These are phyloP conservation scores for Chlamydomonas asymmetrica DNA, from an alignment of 139 green algal genomes.

Conservation along the genomic window DNA sequence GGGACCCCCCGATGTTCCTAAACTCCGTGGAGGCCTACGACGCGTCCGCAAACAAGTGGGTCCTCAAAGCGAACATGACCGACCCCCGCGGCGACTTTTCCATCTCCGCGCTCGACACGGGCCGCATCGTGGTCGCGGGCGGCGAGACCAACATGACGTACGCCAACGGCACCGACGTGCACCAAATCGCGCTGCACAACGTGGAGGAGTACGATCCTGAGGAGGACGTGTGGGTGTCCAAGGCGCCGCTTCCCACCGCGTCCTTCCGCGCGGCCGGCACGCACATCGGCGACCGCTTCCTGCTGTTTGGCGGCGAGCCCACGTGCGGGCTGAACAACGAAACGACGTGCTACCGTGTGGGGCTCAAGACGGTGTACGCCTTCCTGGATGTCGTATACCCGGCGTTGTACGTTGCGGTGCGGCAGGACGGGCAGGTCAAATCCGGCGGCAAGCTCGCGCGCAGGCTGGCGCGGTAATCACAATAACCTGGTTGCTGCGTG, in stretches of 20 bases:
- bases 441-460: too few species aligned
- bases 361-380: slow-evolving; percentile 19
- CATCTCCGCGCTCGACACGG: slow-evolving; percentile 33
- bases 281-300: slow-evolving; percentile 5
- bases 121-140: slow-evolving; percentile 51
- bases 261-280: slow-evolving; percentile 38
- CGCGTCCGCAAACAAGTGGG: neutral
- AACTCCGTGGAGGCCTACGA: slow-evolving; percentile 25
- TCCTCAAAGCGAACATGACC: slow-evolving; percentile 26
- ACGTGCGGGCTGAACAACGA: slow-evolving; percentile 15
- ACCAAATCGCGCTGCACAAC: slow-evolving; percentile 38
- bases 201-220: slow-evolving; percentile 36
- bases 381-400: slow-evolving; percentile 35
- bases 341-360: slow-evolving; percentile 6
- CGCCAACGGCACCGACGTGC: slow-evolving; percentile 19
- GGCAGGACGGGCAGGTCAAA: too few species aligned
- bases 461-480: too few species aligned
- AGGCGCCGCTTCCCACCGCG: slow-evolving; percentile 49
- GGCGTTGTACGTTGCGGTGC: slow-evolving; percentile 26
- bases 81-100: slow-evolving; percentile 46
- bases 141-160: too few species aligned
- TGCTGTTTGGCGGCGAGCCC: slow-evolving; percentile 31
- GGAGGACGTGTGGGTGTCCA: slow-evolving; percentile 45
- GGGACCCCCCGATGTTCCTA: slow-evolving; percentile 24
- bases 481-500: too few species aligned